Base-by-base conservation (phyloP, 2,329 filamentous ascomycete species). In the Exserohilum rostratum region DNA sequence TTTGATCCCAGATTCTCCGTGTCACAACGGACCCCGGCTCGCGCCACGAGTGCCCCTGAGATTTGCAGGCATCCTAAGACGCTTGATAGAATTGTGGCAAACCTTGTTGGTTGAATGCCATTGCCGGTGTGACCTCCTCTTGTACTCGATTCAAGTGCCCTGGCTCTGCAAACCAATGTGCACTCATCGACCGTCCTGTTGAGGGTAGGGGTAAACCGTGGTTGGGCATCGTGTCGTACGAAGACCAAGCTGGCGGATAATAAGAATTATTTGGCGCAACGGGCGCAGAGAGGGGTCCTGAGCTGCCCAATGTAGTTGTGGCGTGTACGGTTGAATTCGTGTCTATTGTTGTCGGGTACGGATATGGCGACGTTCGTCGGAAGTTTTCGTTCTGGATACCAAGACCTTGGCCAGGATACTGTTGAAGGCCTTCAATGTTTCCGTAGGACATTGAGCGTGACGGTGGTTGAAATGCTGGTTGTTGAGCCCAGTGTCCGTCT, bases 371-470 rank as follows among this genome's bases (percentile, higher is more conserved):
- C 6, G 68, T 68, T 49, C 72, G 62, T 31, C 71, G 63, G 27
- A 65, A 61, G 46, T 66, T 73, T 7, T 75, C 71, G 10, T 68
- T 63, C 40, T 72, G 71, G 15, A 72, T 66, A 10, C 66, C 68
- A n/a, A 72, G 64, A 2, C 67, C 64, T 34, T 66, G 66, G 11
- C 60, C 63, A 20, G 69, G 54, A 43, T 70, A 75, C 10, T 75
- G 69, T 18, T 70, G 70, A 12, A 75, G 46, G 2, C 72, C 68
- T 47, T 77, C 74, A 9, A 76, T 75, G 33, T 75, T 72, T 3
- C 73, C 71, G 42, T 75, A 77, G 0, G 74, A 77, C 73, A 77
- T 76, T 6, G 73, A 75, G 49, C 73, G 61, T 20, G 69, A 63
- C 4, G 72, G 72, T 3, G 68, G 66, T 37, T 72, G 69, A 12